phyloP scores from a whole-genome alignment of 2,329 filamentous ascomycete species.

The Tolypocladium endophyticum region DNA sequence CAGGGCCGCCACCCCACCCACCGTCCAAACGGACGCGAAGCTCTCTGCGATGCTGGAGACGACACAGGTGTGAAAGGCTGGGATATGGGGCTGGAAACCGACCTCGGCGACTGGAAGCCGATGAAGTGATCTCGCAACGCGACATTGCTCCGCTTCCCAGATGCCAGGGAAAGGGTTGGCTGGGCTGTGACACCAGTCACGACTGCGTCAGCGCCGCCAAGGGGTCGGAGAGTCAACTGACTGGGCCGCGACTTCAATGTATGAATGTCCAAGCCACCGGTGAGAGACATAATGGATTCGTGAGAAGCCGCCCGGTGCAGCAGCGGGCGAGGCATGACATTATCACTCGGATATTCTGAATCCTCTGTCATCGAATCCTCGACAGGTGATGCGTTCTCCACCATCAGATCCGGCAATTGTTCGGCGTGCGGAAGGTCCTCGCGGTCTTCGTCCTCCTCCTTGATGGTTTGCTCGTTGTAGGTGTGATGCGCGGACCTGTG shows the following conservation, averaged over 20 bases:
- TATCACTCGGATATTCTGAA: conserved; percentile 20
- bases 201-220: conserved; percentile 44
- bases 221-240: conserved; percentile 52
- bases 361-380: conserved; percentile 24
- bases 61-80: conserved; percentile 16
- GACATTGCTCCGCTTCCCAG: conserved; percentile 38
- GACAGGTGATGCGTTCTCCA: conserved; percentile 17
- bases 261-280: conserved; percentile 84
- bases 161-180: conserved; percentile 41
- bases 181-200: conserved; percentile 49
- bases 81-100: conserved; percentile 19
- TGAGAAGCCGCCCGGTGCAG: conserved; percentile 65
- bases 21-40: conserved; percentile 25
- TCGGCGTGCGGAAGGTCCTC: conserved; percentile 8
- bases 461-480: conserved; percentile 19
- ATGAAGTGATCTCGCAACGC: conserved; percentile 47
- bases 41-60: conserved; percentile 11
- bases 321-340: conserved; percentile 27
- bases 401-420: conserved; percentile 11
- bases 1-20: conserved; percentile 41
- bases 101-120: conserved; percentile 23
- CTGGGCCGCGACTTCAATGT: conserved; percentile 66
- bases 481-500: conserved; percentile 10
- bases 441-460: conserved; percentile 27
- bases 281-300: conserved; percentile 80